Evolutionary conservation across 441 rosid genomes (phyloP), one percentile per base, ranked within the genome.

Genomic region (Capsella rubella): DNA sequence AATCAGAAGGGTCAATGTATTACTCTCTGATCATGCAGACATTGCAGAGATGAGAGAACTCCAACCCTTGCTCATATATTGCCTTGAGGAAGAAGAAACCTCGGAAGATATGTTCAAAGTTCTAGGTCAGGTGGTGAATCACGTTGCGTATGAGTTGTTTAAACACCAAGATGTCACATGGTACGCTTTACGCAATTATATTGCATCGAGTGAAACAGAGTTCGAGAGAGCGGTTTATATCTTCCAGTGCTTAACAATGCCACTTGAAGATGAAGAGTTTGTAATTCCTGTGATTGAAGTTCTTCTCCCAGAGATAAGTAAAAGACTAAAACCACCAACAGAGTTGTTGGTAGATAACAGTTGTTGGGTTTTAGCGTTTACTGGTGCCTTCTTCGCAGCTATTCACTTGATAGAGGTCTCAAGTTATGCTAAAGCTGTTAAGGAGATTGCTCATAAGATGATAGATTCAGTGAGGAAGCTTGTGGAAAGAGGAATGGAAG

Each of bases 211-310:
- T 34, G n/a, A 59, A 70, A 11, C 12, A 59, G 18, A 60, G 18
- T 71, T 71, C 10, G 5, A 15, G 5, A 73, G 34, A 34, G 50
- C 50, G 1, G 47, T 53, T 34, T 73, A 55, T 25, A 64, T 73
- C 57, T 64, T 64, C 29, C 64, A 64, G 35, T 69, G 73, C n/a
- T 69, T 69, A 14, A 56, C 64, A 32, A 45, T 69, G 73, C 9
- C 11, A 15, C 15, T 32, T 43, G 10, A 13, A 4, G 35, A 56
- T 5, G 15, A 35, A 0, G 46, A 32, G 0, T 43, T 45, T 69
- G 32, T 68, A 32, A 4, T 13, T 45, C 45, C 13, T 45, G 46
- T 43, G 5, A 25, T 56, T n/a, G 21, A 45, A 13, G 13, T 13
- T 13, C 64, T 69, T 43, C 51, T 69, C 46, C 64, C 64, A 3